Percentiles rank a stretch among this genome's conserved stretches.
phyloP scores from a whole-genome alignment of 208 protist genomes.

The Crithidia expoeki region DNA sequence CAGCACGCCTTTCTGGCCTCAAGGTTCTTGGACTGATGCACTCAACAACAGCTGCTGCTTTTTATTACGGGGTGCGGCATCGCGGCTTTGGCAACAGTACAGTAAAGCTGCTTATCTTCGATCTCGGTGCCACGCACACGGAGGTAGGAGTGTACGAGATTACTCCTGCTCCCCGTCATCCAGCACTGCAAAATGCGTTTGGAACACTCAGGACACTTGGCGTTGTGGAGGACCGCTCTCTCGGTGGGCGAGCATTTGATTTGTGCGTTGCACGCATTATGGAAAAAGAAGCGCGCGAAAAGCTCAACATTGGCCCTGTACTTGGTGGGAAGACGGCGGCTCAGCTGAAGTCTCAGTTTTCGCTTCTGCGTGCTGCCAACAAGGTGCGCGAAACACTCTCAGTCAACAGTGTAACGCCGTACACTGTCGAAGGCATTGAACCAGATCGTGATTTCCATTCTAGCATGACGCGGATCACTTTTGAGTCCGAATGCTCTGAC shows the following conservation, averaged over 20 bases:
- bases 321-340: slow-evolving; percentile 39
- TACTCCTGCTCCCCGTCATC: slow-evolving; percentile 45
- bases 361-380: slow-evolving; percentile 87
- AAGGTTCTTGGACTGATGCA: slow-evolving; percentile 91
- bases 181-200: slow-evolving; percentile 49
- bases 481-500: slow-evolving; percentile 83
- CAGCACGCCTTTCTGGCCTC: slow-evolving; percentile 78
- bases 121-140: slow-evolving; percentile 87
- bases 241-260: slow-evolving; percentile 93
- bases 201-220: slow-evolving; percentile 77
- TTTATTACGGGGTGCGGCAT: slow-evolving; percentile 87
- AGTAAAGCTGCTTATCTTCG: slow-evolving; percentile 81
- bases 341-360: slow-evolving; percentile 88
- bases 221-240: slow-evolving; percentile 69
- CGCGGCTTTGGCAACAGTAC: slow-evolving; percentile 79
- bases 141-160: slow-evolving; percentile 90
- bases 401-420: slow-evolving; percentile 87
- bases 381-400: slow-evolving; percentile 91
- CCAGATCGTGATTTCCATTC: slow-evolving; percentile 84
- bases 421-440: slow-evolving; percentile 90
- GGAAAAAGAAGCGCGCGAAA: slow-evolving; percentile 81
- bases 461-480: slow-evolving; percentile 71
- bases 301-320: slow-evolving; percentile 66
- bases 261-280: slow-evolving; percentile 87
- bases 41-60: slow-evolving; percentile 89